phyloP scores from a whole-genome alignment of 495 filamentous ascomycete genomes.

The Penicillium atrosanguineum region DNA sequence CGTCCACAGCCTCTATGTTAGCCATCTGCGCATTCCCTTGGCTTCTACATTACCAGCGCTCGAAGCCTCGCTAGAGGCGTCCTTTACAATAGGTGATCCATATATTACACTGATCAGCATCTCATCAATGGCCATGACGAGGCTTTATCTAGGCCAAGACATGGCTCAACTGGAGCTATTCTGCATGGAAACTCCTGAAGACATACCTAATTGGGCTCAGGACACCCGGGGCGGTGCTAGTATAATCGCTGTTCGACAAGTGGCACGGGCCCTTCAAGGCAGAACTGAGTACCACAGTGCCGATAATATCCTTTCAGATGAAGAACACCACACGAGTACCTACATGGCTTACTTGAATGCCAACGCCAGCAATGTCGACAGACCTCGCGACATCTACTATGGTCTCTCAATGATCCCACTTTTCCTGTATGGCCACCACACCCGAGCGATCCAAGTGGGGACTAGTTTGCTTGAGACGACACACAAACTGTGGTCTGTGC shows the following conservation, averaged over 20 bases:
- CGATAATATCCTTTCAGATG: slow-evolving; percentile 65
- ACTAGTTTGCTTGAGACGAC: slow-evolving; percentile 56
- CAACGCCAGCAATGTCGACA: slow-evolving; percentile 52
- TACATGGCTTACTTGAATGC: slow-evolving; percentile 60
- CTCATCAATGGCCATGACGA: slow-evolving; percentile 66
- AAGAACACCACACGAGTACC: slow-evolving; percentile 58
- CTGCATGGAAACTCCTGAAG: slow-evolving; percentile 70
- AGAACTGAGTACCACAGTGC: slow-evolving; percentile 64
- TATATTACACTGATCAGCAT: slow-evolving; percentile 72
- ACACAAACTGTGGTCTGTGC: slow-evolving; percentile 67
- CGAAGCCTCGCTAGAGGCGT: slow-evolving; percentile 68
- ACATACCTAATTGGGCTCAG: slow-evolving; percentile 68
- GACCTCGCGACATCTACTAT: slow-evolving; percentile 69
- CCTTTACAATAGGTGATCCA: slow-evolving; percentile 68
- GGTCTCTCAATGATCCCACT: slow-evolving; percentile 68
- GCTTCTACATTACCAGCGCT: slow-evolving; percentile 57
- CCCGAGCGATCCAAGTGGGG: slow-evolving; percentile 66
- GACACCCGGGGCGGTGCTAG: slow-evolving; percentile 79
- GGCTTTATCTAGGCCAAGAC: slow-evolving; percentile 72
- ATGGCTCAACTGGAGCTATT: slow-evolving; percentile 71
- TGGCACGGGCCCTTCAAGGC: slow-evolving; percentile 75
- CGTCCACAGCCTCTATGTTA: slow-evolving; percentile 69
- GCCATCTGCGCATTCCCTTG: slow-evolving; percentile 67
- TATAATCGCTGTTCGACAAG: slow-evolving; percentile 67
- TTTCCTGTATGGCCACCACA: slow-evolving; percentile 73